Conservation (phyloP, 495 filamentous ascomycete species). For the Penicillium fimorum region DNA sequence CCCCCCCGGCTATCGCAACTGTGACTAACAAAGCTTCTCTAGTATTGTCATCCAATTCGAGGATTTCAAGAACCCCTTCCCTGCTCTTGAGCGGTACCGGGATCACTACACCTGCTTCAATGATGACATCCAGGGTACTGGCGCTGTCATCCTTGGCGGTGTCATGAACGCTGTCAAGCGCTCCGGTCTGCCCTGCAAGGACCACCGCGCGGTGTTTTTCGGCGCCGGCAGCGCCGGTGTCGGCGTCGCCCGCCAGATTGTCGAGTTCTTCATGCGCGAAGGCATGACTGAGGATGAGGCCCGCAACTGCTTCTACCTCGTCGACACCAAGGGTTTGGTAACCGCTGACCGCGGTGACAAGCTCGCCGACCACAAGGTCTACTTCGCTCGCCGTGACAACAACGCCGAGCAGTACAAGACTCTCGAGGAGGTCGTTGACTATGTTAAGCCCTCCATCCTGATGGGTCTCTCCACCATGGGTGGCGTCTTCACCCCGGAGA, state of each 20-base stretch:
- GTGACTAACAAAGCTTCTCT: slow-evolving; percentile 25
- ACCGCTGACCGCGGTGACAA: slow-evolving; percentile 91
- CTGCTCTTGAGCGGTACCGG: slow-evolving; percentile 84
- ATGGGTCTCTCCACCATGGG: slow-evolving; percentile 93
- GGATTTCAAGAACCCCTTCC: slow-evolving; percentile 98
- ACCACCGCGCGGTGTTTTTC: slow-evolving; percentile 93
- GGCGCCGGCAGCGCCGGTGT: slow-evolving; percentile 94
- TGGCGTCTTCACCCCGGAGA: slow-evolving; percentile 87
- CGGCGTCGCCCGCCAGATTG: slow-evolving; percentile 94
- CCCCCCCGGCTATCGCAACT: not conserved
- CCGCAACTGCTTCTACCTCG: slow-evolving; percentile 89
- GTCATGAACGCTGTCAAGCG: slow-evolving; percentile 92
- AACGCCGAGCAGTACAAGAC: slow-evolving; percentile 83
- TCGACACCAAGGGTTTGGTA: slow-evolving; percentile 95
- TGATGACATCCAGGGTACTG: slow-evolving; percentile 97
- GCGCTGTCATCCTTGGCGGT: slow-evolving; percentile 90
- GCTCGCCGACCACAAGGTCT: slow-evolving; percentile 95
- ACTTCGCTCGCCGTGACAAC: slow-evolving; percentile 93
- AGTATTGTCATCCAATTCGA: slow-evolving; percentile 97
- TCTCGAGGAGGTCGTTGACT: slow-evolving; percentile 89
- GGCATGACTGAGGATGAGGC: slow-evolving; percentile 92
- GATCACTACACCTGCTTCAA: slow-evolving; percentile 93
- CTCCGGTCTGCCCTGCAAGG: slow-evolving; percentile 80
- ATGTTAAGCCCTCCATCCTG: slow-evolving; percentile 89
- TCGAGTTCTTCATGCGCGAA: slow-evolving; percentile 90